These are phyloP conservation scores for Trichoderma guizhouense DNA, from an alignment of 2,329 filamentous ascomycete species.

Conservation along the genomic window DNA sequence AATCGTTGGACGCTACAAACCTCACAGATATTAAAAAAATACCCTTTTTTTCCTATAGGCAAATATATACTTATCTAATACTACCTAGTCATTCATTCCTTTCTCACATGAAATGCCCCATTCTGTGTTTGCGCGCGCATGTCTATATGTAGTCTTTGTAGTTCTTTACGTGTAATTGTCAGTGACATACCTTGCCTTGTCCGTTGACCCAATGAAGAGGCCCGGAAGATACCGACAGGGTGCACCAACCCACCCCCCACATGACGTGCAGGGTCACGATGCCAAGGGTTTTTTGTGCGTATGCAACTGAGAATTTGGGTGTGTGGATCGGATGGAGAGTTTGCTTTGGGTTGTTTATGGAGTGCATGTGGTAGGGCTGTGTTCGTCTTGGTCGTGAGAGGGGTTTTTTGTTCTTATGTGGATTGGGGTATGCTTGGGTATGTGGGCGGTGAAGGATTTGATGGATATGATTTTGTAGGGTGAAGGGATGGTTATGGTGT, in stretches of 20 bases:
- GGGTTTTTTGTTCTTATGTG: background rate
- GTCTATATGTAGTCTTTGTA: background rate
- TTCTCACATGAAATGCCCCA: background rate
- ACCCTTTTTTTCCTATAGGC: background rate
- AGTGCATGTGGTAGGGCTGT: background rate
- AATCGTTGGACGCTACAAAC: background rate
- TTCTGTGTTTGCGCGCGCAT: background rate
- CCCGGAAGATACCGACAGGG: constrained; percentile 11
- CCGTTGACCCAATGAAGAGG: background rate
- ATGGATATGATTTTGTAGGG: background rate
- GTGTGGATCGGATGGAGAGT: background rate
- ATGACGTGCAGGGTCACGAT: background rate
- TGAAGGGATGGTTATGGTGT: background rate
- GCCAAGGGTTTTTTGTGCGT: background rate
- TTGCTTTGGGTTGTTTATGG: background rate
- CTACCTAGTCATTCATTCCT: constrained; percentile 10
- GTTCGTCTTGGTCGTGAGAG: background rate
- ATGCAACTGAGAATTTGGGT: background rate
- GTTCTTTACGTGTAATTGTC: background rate
- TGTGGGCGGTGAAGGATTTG: background rate
- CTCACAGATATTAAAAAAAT: background rate
- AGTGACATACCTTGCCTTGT: background rate
- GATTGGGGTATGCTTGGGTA: background rate
- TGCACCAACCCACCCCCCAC: background rate
- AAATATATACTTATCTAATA: constrained; percentile 16